phyloP scores from a whole-genome alignment of 2,329 filamentous ascomycete species.

The Leptographium procerum region DNA sequence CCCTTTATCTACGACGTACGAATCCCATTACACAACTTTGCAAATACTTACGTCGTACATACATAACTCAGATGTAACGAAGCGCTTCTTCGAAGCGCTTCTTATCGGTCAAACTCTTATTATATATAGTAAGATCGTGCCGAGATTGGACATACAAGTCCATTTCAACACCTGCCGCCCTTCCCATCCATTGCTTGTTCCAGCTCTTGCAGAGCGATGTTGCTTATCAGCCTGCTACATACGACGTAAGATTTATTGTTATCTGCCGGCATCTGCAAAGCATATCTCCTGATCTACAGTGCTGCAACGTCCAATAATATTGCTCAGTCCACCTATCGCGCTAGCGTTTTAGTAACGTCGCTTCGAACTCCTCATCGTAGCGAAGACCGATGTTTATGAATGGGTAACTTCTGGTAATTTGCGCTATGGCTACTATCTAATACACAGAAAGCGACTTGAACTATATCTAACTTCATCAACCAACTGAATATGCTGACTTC shows the following conservation, averaged over 20 bases:
- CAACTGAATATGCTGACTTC: slow-evolving; percentile 14
- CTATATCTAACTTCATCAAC: slow-evolving; percentile 17
- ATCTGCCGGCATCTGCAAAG: neutral
- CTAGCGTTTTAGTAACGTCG: neutral
- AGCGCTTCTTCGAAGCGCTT: neutral
- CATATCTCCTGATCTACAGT: neutral
- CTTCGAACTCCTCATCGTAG: neutral
- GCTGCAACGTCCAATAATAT: neutral
- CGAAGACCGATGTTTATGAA: slow-evolving; percentile 24
- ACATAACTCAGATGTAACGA: no score
- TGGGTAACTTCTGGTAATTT: slow-evolving; percentile 62
- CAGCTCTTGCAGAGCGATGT: neutral
- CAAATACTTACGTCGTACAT: neutral
- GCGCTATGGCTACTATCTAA: slow-evolving; percentile 28
- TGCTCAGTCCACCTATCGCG: neutral
- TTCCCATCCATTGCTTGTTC: neutral
- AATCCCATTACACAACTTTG: neutral
- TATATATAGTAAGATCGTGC: slow-evolving; percentile 1
- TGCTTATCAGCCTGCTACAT: neutral
- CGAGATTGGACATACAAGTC: neutral
- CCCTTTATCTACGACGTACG: neutral
- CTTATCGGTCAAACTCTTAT: neutral
- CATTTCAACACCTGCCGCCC: neutral
- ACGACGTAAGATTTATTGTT: neutral
- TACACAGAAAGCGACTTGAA: slow-evolving; percentile 56